phyloP scores from a whole-genome alignment of 2,329 filamentous ascomycete genomes.

The Emmonsiellopsis sp. region DNA sequence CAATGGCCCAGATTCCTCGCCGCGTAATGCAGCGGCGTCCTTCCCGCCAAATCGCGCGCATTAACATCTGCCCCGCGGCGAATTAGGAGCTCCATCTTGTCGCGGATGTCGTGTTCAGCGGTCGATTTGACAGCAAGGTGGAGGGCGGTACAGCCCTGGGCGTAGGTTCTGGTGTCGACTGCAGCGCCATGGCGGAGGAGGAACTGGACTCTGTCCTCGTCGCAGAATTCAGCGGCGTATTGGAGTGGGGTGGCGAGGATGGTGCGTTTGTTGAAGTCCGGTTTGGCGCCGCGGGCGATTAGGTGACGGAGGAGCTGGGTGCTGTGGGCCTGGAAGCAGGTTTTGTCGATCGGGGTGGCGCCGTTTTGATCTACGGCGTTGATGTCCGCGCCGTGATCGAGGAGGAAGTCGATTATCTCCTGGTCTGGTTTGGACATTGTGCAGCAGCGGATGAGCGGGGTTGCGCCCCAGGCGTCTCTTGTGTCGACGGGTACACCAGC shows the following conservation, averaged over 20 bases:
- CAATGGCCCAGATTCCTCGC: background rate
- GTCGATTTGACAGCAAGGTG: background rate
- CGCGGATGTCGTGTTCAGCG: background rate
- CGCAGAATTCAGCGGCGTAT: constrained; percentile 1
- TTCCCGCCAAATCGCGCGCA: background rate
- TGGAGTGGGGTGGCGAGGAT: constrained; percentile 1
- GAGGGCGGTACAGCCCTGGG: background rate
- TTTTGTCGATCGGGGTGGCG: background rate
- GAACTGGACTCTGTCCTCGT: background rate
- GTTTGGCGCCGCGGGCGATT: background rate
- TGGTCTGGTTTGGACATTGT: background rate
- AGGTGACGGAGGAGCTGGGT: background rate
- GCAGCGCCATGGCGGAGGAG: constrained; percentile 1
- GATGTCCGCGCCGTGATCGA: background rate
- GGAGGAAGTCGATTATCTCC: background rate
- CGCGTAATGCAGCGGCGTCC: background rate
- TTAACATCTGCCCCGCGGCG: background rate
- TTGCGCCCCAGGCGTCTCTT: background rate
- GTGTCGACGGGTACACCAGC: background rate
- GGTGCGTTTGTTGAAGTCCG: background rate
- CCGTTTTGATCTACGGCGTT: background rate
- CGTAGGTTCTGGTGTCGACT: background rate
- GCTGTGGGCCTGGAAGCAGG: background rate
- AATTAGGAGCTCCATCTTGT: background rate
- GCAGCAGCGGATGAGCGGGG: background rate